Percentiles rank a stretch among this genome's conserved stretches.
Evolutionary conservation across 73 alveolate genomes (phyloP).

Genomic region (Tetrahymena elliotti): DNA sequence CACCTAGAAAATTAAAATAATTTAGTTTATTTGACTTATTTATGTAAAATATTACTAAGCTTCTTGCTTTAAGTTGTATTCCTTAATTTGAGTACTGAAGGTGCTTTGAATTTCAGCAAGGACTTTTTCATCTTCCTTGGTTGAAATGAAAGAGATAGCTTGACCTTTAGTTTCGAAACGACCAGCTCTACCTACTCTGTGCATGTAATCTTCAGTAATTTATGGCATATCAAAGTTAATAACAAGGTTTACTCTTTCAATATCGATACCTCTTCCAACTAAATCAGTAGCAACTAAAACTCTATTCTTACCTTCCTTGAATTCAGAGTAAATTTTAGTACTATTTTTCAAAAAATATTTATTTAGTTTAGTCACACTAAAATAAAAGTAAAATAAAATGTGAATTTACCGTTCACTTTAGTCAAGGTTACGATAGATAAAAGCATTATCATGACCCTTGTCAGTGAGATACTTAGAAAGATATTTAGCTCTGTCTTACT

Average conservation of each 20-base stretch:
- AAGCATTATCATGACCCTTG: conserved; percentile 12
- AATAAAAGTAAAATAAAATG: neutral
- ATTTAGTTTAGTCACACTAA: no score
- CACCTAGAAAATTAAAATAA: neutral
- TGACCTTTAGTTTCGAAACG: conserved; percentile 98
- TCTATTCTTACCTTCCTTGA: conserved; percentile 94
- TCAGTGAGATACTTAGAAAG: conserved; percentile 12
- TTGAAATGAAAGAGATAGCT: conserved; percentile 86
- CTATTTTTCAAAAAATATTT: neutral
- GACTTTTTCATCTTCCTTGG: conserved; percentile 74
- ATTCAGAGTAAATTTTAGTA: conserved; percentile 6
- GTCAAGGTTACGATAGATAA: neutral
- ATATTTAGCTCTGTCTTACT: conserved; percentile 27
- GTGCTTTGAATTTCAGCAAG: conserved; percentile 75
- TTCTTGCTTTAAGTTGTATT: neutral
- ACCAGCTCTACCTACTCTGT: conserved; percentile 99
- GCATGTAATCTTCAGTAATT: conserved; percentile 71
- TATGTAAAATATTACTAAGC: neutral
- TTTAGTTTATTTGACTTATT: neutral
- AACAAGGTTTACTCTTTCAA: conserved; percentile 98
- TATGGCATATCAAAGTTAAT: conserved; percentile 96
- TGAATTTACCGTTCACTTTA: neutral
- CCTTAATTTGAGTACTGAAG: conserved; percentile 80
- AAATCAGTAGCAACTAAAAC: conserved; percentile 98
- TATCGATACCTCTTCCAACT: conserved; percentile 99